Base-by-base conservation (phyloP, 129 eudicot species). In the Centella asiatica region DNA sequence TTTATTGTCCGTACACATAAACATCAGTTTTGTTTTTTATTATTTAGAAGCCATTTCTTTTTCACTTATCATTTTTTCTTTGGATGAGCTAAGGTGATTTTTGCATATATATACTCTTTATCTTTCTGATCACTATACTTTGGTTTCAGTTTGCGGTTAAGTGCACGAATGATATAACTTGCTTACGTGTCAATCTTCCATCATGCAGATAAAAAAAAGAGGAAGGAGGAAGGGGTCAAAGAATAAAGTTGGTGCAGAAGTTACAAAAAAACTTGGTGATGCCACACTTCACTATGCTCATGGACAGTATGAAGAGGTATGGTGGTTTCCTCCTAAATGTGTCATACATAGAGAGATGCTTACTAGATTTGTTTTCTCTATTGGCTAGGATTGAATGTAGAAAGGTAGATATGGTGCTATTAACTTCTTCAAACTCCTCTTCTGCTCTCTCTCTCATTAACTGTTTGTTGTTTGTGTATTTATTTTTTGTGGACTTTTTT, bases 171-270 rank as follows among this genome's bases (percentile, higher is more conserved):
- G 20, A 33, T 33, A 10, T 34, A n/a, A 9, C n/a, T 23, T 56
- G n/a, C 3, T 34, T 2, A 10, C 34, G 5, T 19, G 10, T 14
- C 33, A 1, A 19, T 19, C 18, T 57, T 33, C 34, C 23, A 32
- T 65, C 56, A 24, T 66, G 45, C 83, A 87, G 92, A 33, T 44
- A 4, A 84, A 78, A 80, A 77, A 65, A 62, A 81, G 72, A 69
- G 99, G 99, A 48, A 80, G 99, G 75, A 73, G 83, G 56, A 84
- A 50, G 72, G 99, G 99, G 61, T 77, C 96, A 60, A 87, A 62
- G 72, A 87, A 66, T 44, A 92, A 82, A 75, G 32, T 74, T 32
- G 82, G 42, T 65, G 86, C 99, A 44, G 95, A 84, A 65, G 68
- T 82, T 36, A 65, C 86, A 28, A 72, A 74, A 67, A 87, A 87